phyloP scores from a whole-genome alignment of 2,329 filamentous ascomycete genomes.

The Torrubiella hemipterigena region DNA sequence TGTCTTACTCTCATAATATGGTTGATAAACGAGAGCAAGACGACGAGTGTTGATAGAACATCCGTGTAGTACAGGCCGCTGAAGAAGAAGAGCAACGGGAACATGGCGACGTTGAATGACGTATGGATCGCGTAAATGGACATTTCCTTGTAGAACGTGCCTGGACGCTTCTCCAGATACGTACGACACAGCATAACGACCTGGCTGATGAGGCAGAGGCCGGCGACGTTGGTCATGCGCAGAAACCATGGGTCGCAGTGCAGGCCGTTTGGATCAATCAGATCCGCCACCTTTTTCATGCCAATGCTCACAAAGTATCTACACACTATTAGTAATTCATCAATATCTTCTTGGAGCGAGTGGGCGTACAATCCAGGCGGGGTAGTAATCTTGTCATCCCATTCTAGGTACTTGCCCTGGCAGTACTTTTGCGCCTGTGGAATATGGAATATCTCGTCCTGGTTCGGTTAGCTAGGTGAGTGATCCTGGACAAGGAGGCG shows the following conservation, averaged over 20 bases:
- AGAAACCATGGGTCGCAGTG: constrained; percentile 22
- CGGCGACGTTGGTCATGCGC: constrained; percentile 34
- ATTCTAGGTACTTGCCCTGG: constrained; percentile 56
- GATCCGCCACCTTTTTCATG: constrained; percentile 1
- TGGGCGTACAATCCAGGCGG: constrained; percentile 65
- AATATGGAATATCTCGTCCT: constrained; percentile 85
- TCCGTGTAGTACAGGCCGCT: constrained; percentile 93
- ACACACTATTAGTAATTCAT: neutral
- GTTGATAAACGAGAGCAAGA: constrained; percentile 56
- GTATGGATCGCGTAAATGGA: constrained; percentile 42
- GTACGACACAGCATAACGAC: constrained; percentile 39
- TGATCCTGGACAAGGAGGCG: no score
- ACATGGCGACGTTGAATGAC: constrained; percentile 69
- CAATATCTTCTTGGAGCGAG: constrained; percentile 6
- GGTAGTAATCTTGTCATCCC: constrained; percentile 97
- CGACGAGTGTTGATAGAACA: constrained; percentile 64
- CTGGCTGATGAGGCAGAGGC: constrained; percentile 24
- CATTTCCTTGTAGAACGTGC: constrained; percentile 10
- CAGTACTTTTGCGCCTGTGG: constrained; percentile 88
- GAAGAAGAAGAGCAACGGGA: constrained; percentile 92
- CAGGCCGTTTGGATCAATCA: no score
- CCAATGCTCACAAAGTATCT: constrained; percentile 33
- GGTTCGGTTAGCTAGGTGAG: constrained; percentile 1
- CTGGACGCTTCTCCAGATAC: constrained; percentile 30
- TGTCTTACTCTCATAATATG: constrained; percentile 33